Conservation (phyloP, 2,329 filamentous ascomycete species). For the Epichloe baconii region DNA sequence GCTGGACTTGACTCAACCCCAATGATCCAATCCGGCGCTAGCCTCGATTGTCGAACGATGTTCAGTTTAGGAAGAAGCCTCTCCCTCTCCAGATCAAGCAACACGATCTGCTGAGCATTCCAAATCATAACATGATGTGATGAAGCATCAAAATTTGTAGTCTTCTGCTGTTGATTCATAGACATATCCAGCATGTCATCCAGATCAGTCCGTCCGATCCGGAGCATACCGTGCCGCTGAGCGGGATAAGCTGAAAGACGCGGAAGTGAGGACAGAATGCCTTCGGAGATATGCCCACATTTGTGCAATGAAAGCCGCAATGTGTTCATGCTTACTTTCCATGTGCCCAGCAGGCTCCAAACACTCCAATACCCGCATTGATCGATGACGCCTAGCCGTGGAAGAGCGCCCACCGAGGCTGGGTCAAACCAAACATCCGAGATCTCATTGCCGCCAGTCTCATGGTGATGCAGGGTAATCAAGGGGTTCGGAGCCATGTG, state of each 20-base stretch:
- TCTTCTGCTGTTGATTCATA: constrained; percentile 5
- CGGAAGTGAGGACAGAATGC: constrained; percentile 23
- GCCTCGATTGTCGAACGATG: constrained; percentile 12
- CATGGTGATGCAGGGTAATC: constrained; percentile 33
- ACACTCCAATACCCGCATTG: constrained; percentile 52
- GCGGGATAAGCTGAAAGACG: constrained; percentile 14
- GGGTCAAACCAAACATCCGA: constrained; percentile 55
- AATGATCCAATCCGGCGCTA: constrained; percentile 33
- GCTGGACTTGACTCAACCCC: constrained; percentile 37
- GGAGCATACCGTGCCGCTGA: constrained; percentile 30
- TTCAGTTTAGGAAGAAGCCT: constrained; percentile 15
- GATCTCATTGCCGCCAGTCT: constrained; percentile 43
- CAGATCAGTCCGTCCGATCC: constrained; percentile 21
- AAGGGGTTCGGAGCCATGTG: constrained; percentile 43
- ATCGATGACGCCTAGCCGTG: constrained; percentile 55
- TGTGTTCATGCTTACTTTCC: constrained; percentile 20
- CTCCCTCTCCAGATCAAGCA: constrained; percentile 24
- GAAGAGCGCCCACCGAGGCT: constrained; percentile 28
- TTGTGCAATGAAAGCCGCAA: constrained; percentile 20
- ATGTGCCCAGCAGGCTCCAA: constrained; percentile 42
- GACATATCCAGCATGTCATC: constrained; percentile 12
- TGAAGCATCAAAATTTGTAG: neutral
- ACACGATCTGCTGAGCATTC: constrained; percentile 22
- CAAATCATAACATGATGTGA: constrained; percentile 21
- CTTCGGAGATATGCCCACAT: constrained; percentile 32